Percentiles rank a stretch among this genome's conserved stretches.
Conservation (phyloP, 805 yeast genomes). For the Kodamaea leandrae region DNA sequence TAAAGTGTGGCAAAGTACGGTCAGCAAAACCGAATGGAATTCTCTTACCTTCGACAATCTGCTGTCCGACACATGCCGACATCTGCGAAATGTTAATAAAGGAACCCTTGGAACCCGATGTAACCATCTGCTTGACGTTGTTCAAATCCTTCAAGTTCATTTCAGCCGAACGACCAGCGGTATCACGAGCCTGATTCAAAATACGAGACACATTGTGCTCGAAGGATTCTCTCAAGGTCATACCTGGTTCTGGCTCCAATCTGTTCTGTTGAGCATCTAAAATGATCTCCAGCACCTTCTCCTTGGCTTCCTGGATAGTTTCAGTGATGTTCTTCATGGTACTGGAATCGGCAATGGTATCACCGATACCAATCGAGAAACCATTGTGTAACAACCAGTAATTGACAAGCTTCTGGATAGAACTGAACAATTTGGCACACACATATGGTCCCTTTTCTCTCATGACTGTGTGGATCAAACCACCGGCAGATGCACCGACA, state of each 20-base stretch:
- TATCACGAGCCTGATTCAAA: slow-evolving; percentile 96
- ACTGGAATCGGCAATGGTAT: slow-evolving; percentile 95
- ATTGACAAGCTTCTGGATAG: slow-evolving; percentile 91
- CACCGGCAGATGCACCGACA: slow-evolving; percentile 98
- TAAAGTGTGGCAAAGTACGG: slow-evolving; percentile 95
- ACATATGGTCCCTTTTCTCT: slow-evolving; percentile 93
- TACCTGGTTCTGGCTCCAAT: slow-evolving; percentile 96
- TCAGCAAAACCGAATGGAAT: slow-evolving; percentile 96
- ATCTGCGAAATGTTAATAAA: slow-evolving; percentile 97
- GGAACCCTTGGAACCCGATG: slow-evolving; percentile 99
- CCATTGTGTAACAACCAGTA: slow-evolving; percentile 96
- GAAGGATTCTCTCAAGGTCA: slow-evolving; percentile 97
- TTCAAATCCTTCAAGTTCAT: slow-evolving; percentile 89
- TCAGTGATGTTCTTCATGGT: slow-evolving; percentile 93
- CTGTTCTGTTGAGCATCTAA: slow-evolving; percentile 86
- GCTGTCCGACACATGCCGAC: slow-evolving; percentile 99
- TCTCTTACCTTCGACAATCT: slow-evolving; percentile 99
- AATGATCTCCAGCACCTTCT: slow-evolving; percentile 90
- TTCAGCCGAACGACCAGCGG: slow-evolving; percentile 98
- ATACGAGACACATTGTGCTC: slow-evolving; percentile 96
- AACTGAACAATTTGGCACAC: slow-evolving; percentile 88
- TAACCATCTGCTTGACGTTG: slow-evolving; percentile 98
- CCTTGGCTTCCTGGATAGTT: slow-evolving; percentile 90
- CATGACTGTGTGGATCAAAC: slow-evolving; percentile 94
- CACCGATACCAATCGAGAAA: slow-evolving; percentile 99